Evolutionary conservation across 1,139 yeast species (phyloP).

Genomic region (Blastobotrys ciferrii): DNA sequence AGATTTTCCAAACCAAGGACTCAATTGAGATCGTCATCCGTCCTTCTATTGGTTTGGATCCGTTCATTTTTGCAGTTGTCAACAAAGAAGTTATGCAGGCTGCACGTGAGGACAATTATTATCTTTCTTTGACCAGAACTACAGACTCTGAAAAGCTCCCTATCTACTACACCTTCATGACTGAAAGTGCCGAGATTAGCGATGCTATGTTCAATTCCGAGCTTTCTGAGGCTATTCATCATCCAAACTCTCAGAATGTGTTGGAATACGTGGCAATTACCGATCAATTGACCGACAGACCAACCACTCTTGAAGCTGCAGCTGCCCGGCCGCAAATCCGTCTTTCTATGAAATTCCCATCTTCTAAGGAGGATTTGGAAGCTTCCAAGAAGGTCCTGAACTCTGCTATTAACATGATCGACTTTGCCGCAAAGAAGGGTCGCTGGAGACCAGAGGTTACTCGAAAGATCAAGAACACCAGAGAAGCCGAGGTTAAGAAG

Average conservation of each 20-base stretch:
- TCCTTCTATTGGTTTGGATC: slow-evolving; percentile 51
- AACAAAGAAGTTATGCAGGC: slow-evolving; percentile 81
- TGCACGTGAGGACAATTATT: slow-evolving; percentile 73
- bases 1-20: slow-evolving; percentile 48
- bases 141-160: slow-evolving; percentile 70
- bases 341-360: slow-evolving; percentile 50
- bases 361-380: slow-evolving; percentile 46
- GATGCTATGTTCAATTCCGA: slow-evolving; percentile 58
- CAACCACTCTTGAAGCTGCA: slow-evolving; percentile 50
- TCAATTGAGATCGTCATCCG: slow-evolving; percentile 51
- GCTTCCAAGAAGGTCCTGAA: slow-evolving; percentile 50
- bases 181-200: slow-evolving; percentile 80
- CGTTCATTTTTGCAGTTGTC: slow-evolving; percentile 79
- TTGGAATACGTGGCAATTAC: slow-evolving; percentile 74
- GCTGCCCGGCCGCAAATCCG: slow-evolving; percentile 56
- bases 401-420: slow-evolving; percentile 55
- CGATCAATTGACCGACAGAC: slow-evolving; percentile 73
- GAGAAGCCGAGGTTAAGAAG: slow-evolving; percentile 68
- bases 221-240: slow-evolving; percentile 46
- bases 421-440: slow-evolving; percentile 48
- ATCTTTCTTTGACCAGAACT: slow-evolving; percentile 79
- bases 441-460: slow-evolving; percentile 59
- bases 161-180: slow-evolving; percentile 75
- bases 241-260: slow-evolving; percentile 27
- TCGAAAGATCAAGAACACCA: slow-evolving; percentile 68